phyloP scores from a whole-genome alignment of 1,139 yeast genomes.

The Candida sojae region DNA sequence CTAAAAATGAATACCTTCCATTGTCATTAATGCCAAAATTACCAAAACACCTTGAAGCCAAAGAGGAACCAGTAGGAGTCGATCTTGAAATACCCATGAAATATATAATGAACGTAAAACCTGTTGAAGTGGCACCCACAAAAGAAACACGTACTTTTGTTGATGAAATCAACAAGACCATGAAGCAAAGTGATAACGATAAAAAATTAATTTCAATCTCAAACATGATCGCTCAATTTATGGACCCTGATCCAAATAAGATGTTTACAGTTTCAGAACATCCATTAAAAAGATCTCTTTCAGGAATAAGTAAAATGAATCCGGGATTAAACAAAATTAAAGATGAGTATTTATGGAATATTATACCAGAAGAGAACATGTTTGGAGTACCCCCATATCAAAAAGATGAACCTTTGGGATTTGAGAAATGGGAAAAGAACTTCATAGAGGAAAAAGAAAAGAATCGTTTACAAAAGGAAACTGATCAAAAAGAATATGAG shows the following conservation, averaged over 20 bases:
- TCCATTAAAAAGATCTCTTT: conserved; percentile 39
- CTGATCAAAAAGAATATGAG: conserved; percentile 17
- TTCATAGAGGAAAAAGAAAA: conserved; percentile 22
- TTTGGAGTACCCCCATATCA: conserved; percentile 44
- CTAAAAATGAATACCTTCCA: conserved; percentile 7
- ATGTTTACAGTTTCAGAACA: conserved; percentile 32
- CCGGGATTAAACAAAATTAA: conserved; percentile 37
- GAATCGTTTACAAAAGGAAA: conserved; percentile 17
- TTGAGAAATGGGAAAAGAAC: conserved; percentile 40
- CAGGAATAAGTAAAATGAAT: conserved; percentile 43
- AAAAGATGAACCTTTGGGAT: conserved; percentile 24
- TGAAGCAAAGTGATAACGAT: conserved; percentile 3
- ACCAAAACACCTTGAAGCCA: conserved; percentile 6
- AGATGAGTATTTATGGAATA: conserved; percentile 44
- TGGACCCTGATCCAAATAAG: conserved; percentile 19
- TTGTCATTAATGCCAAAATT: conserved; percentile 10
- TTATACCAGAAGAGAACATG: conserved; percentile 36
- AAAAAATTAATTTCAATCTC: conserved; percentile 5
- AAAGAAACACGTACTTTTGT: conserved; percentile 5
- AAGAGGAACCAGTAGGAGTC: conserved; percentile 14
- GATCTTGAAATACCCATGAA: conserved; percentile 36
- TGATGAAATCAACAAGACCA: conserved; percentile 6
- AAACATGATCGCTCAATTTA: conserved; percentile 6
- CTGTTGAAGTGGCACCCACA: conserved; percentile 1
- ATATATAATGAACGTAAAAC: conserved; percentile 20